A percentile compares a stretch with the other conserved stretches of the same genome.
These are phyloP conservation scores for Royoungia palumana DNA, from an alignment of 768 basidiomycete species.

Conservation along the genomic window DNA sequence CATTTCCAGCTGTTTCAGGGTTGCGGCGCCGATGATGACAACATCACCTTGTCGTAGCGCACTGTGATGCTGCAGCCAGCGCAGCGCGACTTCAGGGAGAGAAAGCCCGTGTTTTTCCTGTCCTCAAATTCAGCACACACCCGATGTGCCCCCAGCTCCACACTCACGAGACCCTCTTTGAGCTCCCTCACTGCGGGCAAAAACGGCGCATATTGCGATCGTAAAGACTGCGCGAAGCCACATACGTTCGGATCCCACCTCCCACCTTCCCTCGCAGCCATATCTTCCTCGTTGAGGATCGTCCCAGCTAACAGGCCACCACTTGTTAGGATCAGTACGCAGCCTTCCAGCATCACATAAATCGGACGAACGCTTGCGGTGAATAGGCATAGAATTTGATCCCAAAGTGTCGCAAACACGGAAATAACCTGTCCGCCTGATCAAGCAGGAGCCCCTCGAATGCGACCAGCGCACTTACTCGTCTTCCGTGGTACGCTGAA, in stretches of 20 bases:
- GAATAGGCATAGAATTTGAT: conserved; percentile 36
- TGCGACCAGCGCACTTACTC: conserved; percentile 19
- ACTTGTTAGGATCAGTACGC: neutral
- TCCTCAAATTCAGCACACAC: neutral
- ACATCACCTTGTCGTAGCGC: conserved; percentile 18
- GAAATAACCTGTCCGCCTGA: conserved; percentile 29
- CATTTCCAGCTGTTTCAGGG: conserved; percentile 34
- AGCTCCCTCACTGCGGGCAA: conserved; percentile 10
- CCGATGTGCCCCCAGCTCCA: neutral
- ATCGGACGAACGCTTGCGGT: conserved; percentile 10
- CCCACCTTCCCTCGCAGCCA: conserved; percentile 8
- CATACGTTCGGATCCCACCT: conserved; percentile 18
- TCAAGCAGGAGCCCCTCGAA: neutral
- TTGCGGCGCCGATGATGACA: conserved; percentile 39
- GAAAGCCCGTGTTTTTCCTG: conserved; percentile 10
- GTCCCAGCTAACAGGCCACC: conserved; percentile 15
- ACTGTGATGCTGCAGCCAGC: conserved; percentile 22
- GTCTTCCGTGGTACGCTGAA: conserved; percentile 38
- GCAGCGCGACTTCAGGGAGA: conserved; percentile 9
- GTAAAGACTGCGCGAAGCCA: conserved; percentile 7
- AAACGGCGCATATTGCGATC: conserved; percentile 10
- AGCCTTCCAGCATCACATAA: neutral
- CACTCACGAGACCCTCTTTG: conserved; percentile 11
- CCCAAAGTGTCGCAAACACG: conserved; percentile 40
- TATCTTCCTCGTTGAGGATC: conserved; percentile 9